Evolutionary conservation across 345 rosid genomes (phyloP).

Genomic region (Brassica rapa): DNA sequence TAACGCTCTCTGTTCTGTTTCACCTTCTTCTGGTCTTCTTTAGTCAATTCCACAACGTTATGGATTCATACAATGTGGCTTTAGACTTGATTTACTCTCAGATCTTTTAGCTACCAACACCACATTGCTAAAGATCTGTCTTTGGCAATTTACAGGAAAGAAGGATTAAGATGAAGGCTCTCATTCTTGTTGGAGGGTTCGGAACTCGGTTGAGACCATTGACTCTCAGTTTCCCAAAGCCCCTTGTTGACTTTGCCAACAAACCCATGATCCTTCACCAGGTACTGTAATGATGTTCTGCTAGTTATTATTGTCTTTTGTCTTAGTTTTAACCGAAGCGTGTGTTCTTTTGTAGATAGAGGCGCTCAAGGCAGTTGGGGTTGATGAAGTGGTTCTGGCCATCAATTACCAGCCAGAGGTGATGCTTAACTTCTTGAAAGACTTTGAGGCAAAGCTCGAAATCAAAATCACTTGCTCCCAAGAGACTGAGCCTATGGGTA

Average conservation of each 20-base stretch:
- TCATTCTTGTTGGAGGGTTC: constrained; percentile 98
- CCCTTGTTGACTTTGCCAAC: constrained; percentile 96
- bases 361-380: constrained; percentile 95
- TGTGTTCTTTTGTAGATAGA: constrained; percentile 60
- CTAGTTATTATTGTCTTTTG: background rate
- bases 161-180: constrained; percentile 80
- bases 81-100: background rate
- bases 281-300: no score
- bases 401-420: constrained; percentile 99
- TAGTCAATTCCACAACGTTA: background rate
- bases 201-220: constrained; percentile 97
- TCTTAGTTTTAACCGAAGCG: background rate
- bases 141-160: constrained; percentile 45
- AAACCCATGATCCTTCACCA: constrained; percentile 99
- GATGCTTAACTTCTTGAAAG: constrained; percentile 92
- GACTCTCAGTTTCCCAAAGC: constrained; percentile 97
- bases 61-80: background rate
- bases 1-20: background rate
- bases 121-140: constrained; percentile 23
- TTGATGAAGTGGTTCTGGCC: constrained; percentile 94
- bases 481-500: constrained; percentile 98
- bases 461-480: constrained; percentile 95
- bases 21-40: background rate
- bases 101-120: background rate
- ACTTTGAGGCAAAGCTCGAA: constrained; percentile 82